Percentiles rank a stretch among this genome's conserved stretches.
Evolutionary conservation across 148 eudicot species (phyloP).

Genomic region (Tetragonia tetragonoides): DNA sequence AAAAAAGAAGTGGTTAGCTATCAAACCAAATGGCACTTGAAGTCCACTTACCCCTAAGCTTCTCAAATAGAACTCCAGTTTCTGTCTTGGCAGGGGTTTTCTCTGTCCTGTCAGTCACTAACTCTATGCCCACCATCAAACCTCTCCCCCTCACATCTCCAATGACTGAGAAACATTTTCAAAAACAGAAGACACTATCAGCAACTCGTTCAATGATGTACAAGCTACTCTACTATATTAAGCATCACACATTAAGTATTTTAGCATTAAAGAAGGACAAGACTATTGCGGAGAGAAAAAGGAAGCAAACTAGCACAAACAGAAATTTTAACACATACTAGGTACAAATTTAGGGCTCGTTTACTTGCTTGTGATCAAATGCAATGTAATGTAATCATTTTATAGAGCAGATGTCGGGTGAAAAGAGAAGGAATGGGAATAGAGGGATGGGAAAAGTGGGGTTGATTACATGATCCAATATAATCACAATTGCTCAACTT

Average conservation of each 20-base stretch:
- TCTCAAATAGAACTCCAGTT: conserved; percentile 78
- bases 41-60: conserved; percentile 65
- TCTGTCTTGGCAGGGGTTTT: conserved; percentile 95
- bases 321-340: too few relatives aligned
- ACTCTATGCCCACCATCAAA: conserved; percentile 89
- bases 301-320: too few relatives aligned
- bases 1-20: not conserved
- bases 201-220: not conserved
- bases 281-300: too few relatives aligned
- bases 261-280: not conserved
- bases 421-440: too few relatives aligned
- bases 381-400: too few relatives aligned
- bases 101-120: conserved; percentile 79
- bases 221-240: not conserved
- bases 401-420: too few relatives aligned
- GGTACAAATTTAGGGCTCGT: too few relatives aligned
- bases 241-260: not conserved
- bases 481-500: too few relatives aligned
- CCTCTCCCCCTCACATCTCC: conserved; percentile 98
- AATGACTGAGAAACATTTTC: conserved; percentile 47
- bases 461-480: too few relatives aligned
- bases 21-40: not conserved
- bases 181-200: not conserved
- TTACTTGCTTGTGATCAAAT: too few relatives aligned
- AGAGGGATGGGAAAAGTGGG: too few relatives aligned